A percentile compares a stretch with the other conserved stretches of the same genome.
phyloP scores from a whole-genome alignment of 768 basidiomycete genomes.

The Dendrothele bispora region DNA sequence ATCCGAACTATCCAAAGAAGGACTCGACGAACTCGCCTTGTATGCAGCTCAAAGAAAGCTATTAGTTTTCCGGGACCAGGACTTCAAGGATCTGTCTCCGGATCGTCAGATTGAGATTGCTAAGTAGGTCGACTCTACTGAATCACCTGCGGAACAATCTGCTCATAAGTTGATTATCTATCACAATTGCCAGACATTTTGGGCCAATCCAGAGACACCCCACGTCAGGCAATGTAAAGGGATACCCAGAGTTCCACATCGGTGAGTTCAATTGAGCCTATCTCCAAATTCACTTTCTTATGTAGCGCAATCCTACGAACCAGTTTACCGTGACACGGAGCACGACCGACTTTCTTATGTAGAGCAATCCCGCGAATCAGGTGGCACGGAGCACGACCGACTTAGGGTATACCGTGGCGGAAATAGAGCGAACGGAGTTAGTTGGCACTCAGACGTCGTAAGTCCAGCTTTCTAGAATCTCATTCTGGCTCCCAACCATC shows the following conservation, averaged over 20 bases:
- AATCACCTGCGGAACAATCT: too few species aligned
- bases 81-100: constrained; percentile 56
- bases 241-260: constrained; percentile 60
- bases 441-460: constrained; percentile 59
- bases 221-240: constrained; percentile 52
- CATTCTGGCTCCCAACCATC: background rate
- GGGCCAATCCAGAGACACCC: constrained; percentile 48
- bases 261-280: constrained; percentile 27
- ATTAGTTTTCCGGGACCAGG: constrained; percentile 56
- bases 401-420: constrained; percentile 40
- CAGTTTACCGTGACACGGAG: constrained; percentile 52
- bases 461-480: constrained; percentile 14
- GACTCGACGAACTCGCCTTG: constrained; percentile 53
- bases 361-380: constrained; percentile 19
- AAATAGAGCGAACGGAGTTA: constrained; percentile 39
- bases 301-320: background rate
- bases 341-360: constrained; percentile 36
- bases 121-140: too few species aligned
- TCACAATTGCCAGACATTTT: constrained; percentile 37
- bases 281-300: background rate
- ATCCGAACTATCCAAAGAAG: constrained; percentile 48
- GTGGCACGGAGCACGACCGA: constrained; percentile 43
- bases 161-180: too few species aligned
- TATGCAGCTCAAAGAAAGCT: constrained; percentile 52
- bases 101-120: constrained; percentile 54